These are phyloP conservation scores for Cucumis hystrix DNA, from an alignment of 306 rosid genomes.

Conservation along the genomic window DNA sequence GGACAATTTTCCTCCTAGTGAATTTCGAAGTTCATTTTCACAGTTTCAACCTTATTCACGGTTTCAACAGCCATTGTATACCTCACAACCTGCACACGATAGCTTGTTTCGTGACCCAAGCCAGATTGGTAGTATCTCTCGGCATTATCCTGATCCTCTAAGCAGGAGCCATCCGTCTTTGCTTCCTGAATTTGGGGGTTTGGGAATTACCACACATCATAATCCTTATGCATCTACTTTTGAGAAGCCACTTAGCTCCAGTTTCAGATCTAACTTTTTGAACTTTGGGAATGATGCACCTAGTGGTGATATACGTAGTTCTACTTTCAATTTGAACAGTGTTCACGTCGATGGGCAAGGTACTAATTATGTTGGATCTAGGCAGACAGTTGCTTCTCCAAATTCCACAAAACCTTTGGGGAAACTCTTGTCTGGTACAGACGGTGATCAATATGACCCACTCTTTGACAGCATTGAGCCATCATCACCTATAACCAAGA, in stretches of 20 bases:
- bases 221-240: constrained; percentile 86
- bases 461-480: constrained; percentile 82
- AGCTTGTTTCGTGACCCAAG: constrained; percentile 32
- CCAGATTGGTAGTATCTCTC: constrained; percentile 32
- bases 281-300: constrained; percentile 37
- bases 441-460: constrained; percentile 76
- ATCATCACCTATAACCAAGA: constrained; percentile 33
- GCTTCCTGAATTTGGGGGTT: constrained; percentile 39
- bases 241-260: constrained; percentile 68
- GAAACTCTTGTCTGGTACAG: constrained; percentile 36
- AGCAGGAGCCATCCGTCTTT: background rate
- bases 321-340: constrained; percentile 19
- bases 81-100: constrained; percentile 37
- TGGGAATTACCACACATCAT: constrained; percentile 47
- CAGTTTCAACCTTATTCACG: constrained; percentile 31
- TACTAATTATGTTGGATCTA: constrained; percentile 35
- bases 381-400: constrained; percentile 42
- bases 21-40: constrained; percentile 34
- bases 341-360: constrained; percentile 28
- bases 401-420: constrained; percentile 36
- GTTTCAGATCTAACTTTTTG: constrained; percentile 38
- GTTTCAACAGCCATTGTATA: constrained; percentile 33
- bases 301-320: constrained; percentile 24
- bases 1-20: constrained; percentile 32
- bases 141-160: constrained; percentile 31